Evolutionary conservation across 306 rosid genomes (phyloP), one percentile per base, ranked within the genome.

Genomic region (Acmispon strigosus): DNA sequence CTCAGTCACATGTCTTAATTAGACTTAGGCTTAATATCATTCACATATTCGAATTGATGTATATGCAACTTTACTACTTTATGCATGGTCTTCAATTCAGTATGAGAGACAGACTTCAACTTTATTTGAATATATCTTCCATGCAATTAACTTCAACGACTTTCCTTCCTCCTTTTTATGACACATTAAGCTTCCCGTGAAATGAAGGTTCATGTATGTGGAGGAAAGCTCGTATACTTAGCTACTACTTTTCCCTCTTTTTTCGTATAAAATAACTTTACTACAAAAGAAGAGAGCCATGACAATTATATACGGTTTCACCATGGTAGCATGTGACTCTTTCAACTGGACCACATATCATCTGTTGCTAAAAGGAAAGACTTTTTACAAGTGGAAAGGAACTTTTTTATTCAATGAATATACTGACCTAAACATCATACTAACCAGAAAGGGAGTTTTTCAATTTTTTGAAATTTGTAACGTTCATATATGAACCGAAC

Each of bases 141-240:
- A 56, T 22, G 68, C 59, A 66, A 58, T 62, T 7, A 78, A 43
- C 67, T 72, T 37, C 50, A 62, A 57, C 48, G 45, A 18, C 81
- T 60, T 69, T 52, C 58, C 50, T 8, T 17, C 17, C 50, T 14
- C 51, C 44, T 80, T 43, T 67, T 34, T n/a, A 19, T 41, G 70
- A 51, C 58, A 70, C 53, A 63, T 69, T 27, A 54, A 55, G 70
- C 45, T 81, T 43, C 85, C 72, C 85, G 91, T 87, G 91, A 87
- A 71, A 36, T 32, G n/a, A 54, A 70, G 43, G 66, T 44, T 70
- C 74, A 54, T 37, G 49, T 71, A 49, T 77, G 87, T 72, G 78
- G 82, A 32, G 57, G 74, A 73, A 76, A 62, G 27, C 53, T 57
- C 42, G 12, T 19, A 10, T 53, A 51, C 67, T 42, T 47, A 2